phyloP scores from a whole-genome alignment of 2,329 filamentous ascomycete species.

The Knufia fluminis region DNA sequence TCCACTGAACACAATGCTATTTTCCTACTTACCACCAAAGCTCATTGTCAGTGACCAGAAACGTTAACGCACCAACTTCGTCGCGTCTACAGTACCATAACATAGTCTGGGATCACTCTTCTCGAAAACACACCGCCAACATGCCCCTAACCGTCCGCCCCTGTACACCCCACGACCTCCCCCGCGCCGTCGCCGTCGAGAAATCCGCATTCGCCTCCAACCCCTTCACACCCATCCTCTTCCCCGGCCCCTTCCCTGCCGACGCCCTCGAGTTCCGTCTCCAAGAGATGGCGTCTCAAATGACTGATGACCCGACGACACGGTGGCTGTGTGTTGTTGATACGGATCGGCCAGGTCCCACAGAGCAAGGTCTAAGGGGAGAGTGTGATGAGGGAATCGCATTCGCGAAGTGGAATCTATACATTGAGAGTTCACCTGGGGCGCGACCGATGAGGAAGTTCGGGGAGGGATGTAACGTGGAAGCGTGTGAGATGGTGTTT shows the following conservation, averaged over 20 bases:
- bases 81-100: neutral
- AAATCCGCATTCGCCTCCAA: conserved; percentile 16
- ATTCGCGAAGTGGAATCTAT: conserved; percentile 41
- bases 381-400: conserved; percentile 39
- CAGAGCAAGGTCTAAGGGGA: too few species aligned
- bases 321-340: conserved; percentile 42
- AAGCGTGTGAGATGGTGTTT: conserved; percentile 40
- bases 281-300: conserved; percentile 29
- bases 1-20: too few species aligned
- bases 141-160: conserved; percentile 15
- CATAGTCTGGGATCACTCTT: neutral
- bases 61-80: too few species aligned
- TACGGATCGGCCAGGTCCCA: conserved; percentile 20
- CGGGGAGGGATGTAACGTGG: conserved; percentile 36
- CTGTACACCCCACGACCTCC: conserved; percentile 12
- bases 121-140: neutral
- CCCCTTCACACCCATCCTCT: conserved; percentile 18
- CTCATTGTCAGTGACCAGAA: too few species aligned
- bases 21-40: too few species aligned
- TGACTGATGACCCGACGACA: conserved; percentile 29
- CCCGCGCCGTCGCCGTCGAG: conserved; percentile 15
- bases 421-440: conserved; percentile 14
- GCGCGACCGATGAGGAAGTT: conserved; percentile 22
- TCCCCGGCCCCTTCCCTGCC: conserved; percentile 21
- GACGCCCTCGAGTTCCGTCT: conserved; percentile 31